Conservation (phyloP, 2,329 filamentous ascomycete species). For the Rhytidhysteron rufulum region DNA sequence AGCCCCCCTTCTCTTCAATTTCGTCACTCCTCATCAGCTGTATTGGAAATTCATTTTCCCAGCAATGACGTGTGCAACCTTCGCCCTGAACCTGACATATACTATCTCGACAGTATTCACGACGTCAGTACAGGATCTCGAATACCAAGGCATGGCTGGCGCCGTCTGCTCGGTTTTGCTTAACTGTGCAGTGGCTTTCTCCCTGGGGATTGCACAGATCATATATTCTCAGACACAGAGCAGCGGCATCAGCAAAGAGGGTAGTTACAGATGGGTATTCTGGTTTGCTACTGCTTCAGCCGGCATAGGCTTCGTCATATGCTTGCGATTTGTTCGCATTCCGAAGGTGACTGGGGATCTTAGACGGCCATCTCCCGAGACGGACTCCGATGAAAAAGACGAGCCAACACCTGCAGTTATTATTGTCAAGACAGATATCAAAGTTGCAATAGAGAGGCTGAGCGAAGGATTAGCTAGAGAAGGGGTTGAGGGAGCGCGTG, state of each 20-base stretch:
- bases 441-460: background rate
- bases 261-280: constrained; percentile 1
- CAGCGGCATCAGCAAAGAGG: background rate
- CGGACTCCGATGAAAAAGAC: background rate
- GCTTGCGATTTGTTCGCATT: background rate
- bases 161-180: constrained; percentile 2
- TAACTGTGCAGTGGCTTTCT: constrained; percentile 3
- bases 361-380: background rate
- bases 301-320: constrained; percentile 1
- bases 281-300: constrained; percentile 1
- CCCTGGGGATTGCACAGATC: background rate
- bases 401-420: no score
- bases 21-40: constrained; percentile 27
- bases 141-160: constrained; percentile 2
- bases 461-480: no score
- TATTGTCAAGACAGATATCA: background rate
- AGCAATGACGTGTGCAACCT: constrained; percentile 42
- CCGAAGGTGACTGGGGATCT: background rate
- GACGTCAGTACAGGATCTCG: constrained; percentile 10
- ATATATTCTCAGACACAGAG: background rate
- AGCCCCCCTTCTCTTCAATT: constrained; percentile 29
- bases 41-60: constrained; percentile 38
- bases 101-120: constrained; percentile 37
- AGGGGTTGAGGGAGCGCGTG: no score
- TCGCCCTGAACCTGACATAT: constrained; percentile 36